phyloP scores from a whole-genome alignment of 2,329 filamentous ascomycete genomes.

The Colletotrichum musae region DNA sequence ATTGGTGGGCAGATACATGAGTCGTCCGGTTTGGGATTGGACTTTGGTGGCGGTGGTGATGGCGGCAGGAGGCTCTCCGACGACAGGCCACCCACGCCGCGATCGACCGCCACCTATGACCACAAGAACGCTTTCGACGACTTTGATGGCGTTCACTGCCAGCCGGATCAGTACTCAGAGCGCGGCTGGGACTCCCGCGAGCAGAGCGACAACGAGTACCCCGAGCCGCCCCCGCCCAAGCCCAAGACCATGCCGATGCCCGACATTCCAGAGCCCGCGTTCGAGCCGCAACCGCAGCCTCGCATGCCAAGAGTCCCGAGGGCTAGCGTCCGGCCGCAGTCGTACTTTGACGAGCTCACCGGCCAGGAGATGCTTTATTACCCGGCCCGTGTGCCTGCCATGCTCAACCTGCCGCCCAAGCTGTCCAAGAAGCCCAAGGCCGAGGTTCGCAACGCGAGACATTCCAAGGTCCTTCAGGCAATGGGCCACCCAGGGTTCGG shows the following conservation, averaged over 20 bases:
- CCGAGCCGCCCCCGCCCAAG: slow-evolving; percentile 31
- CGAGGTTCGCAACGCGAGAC: slow-evolving; percentile 76
- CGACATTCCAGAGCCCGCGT: slow-evolving; percentile 42
- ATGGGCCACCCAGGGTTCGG: slow-evolving; percentile 55
- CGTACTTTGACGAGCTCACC: slow-evolving; percentile 74
- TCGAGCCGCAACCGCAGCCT: slow-evolving; percentile 39
- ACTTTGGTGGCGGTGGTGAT: slow-evolving; percentile 33
- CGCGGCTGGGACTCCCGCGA: slow-evolving; percentile 42
- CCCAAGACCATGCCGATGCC: slow-evolving; percentile 43
- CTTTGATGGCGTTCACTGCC: slow-evolving; percentile 86
- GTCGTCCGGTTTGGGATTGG: slow-evolving; percentile 24
- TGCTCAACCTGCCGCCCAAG: slow-evolving; percentile 92
- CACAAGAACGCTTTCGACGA: slow-evolving; percentile 79
- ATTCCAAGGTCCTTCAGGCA: slow-evolving; percentile 79
- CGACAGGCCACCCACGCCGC: slow-evolving; percentile 46
- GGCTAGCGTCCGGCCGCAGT: slow-evolving; percentile 61
- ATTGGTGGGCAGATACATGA: slow-evolving; percentile 53
- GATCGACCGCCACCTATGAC: slow-evolving; percentile 58
- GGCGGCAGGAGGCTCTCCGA: slow-evolving; percentile 30
- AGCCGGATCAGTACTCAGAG: slow-evolving; percentile 61
- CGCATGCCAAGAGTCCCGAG: slow-evolving; percentile 45
- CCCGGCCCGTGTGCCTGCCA: slow-evolving; percentile 92
- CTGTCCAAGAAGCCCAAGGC: slow-evolving; percentile 81
- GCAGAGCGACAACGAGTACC: slow-evolving; percentile 20
- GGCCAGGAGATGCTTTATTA: slow-evolving; percentile 93